These are phyloP conservation scores for Sporopachydermia cereana DNA, from an alignment of 1,139 yeast species.

Conservation along the genomic window DNA sequence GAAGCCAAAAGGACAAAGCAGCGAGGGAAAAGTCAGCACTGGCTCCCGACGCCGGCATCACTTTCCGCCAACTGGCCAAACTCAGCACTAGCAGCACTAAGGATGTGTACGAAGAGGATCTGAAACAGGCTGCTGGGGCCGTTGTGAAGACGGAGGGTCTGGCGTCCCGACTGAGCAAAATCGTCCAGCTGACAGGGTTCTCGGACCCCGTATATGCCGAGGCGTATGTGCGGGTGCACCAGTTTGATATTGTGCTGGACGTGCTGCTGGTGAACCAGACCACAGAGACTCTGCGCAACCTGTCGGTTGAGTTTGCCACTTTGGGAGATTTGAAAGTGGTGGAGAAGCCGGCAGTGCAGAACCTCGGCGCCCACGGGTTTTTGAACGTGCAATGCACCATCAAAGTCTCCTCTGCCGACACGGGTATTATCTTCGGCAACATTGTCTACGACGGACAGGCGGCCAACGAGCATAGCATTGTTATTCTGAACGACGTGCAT, in stretches of 20 bases:
- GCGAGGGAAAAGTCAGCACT: constrained; percentile 58
- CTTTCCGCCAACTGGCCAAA: constrained; percentile 71
- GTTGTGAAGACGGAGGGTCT: constrained; percentile 42
- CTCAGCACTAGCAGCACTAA: constrained; percentile 30
- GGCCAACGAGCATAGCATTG: constrained; percentile 81
- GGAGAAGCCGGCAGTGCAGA: constrained; percentile 86
- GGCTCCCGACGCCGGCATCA: constrained; percentile 71
- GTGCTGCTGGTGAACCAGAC: constrained; percentile 94
- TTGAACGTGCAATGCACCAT: constrained; percentile 80
- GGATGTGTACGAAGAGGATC: constrained; percentile 36
- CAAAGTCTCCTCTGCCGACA: constrained; percentile 93
- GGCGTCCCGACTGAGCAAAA: constrained; percentile 72
- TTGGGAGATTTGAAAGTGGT: constrained; percentile 92
- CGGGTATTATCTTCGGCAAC: constrained; percentile 95
- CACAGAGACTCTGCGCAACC: constrained; percentile 75
- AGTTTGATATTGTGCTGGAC: constrained; percentile 90
- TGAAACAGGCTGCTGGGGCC: constrained; percentile 35
- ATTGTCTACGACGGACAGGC: constrained; percentile 94
- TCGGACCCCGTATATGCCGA: constrained; percentile 98
- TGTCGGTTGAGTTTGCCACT: constrained; percentile 92
- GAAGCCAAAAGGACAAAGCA: constrained; percentile 46
- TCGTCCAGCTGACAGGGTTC: constrained; percentile 90
- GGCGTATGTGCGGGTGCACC: constrained; percentile 90
- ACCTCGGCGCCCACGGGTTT: constrained; percentile 94
- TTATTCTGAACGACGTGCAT: constrained; percentile 87